Evolutionary conservation across 164 flowering plant species (phyloP).

Genomic region (Houttuynia cordata): DNA sequence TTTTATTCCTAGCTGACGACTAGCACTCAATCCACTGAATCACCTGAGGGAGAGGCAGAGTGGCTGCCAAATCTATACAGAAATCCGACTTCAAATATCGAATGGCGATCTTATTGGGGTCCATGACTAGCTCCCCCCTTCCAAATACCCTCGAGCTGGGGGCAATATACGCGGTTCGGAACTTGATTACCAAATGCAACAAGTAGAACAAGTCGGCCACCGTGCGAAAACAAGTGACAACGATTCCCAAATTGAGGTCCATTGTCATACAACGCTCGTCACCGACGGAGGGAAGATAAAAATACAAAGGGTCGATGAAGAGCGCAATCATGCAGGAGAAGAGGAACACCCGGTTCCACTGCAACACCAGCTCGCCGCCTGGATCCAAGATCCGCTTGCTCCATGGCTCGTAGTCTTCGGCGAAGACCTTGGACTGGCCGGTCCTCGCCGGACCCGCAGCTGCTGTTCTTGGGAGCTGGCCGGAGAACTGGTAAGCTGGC

Average conservation of each 20-base stretch:
- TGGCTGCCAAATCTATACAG: constrained; percentile 57
- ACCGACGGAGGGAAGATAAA: constrained; percentile 53
- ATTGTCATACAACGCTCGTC: constrained; percentile 39
- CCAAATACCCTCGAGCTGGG: constrained; percentile 78
- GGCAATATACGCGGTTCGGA: constrained; percentile 68
- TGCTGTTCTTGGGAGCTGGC: background rate
- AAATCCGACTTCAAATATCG: constrained; percentile 69
- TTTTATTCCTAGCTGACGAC: background rate
- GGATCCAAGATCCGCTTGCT: constrained; percentile 61
- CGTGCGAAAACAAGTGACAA: constrained; percentile 57
- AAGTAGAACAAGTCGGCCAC: constrained; percentile 62
- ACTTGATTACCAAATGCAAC: constrained; percentile 55
- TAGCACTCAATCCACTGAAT: background rate
- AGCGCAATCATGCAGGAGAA: constrained; percentile 72
- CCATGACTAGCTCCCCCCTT: constrained; percentile 85
- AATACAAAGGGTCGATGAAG: constrained; percentile 75
- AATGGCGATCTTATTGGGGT: constrained; percentile 55
- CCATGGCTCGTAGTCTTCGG: constrained; percentile 44
- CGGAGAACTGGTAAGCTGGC: background rate
- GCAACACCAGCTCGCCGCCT: constrained; percentile 55
- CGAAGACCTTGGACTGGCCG: constrained; percentile 37
- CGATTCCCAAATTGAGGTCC: constrained; percentile 46
- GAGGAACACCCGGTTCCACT: constrained; percentile 72
- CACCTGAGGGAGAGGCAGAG: constrained; percentile 92
- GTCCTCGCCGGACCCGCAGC: constrained; percentile 5